Percentiles rank a stretch among this genome's conserved stretches.
These are phyloP conservation scores for Chalciporus sp. DNA, from an alignment of 1,284 basidiomycete species.

Conservation along the genomic window DNA sequence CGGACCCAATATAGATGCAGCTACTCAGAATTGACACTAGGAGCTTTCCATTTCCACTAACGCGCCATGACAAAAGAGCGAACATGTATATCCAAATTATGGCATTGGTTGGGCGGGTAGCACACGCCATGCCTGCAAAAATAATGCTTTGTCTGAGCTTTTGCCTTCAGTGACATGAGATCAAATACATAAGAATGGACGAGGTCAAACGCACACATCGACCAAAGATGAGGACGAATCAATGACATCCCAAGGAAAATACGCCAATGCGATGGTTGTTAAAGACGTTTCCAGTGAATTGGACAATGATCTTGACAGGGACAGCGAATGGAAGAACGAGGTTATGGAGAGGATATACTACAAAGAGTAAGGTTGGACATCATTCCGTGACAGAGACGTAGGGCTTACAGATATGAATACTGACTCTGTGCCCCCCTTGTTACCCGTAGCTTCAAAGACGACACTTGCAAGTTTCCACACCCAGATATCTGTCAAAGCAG, in stretches of 20 bases:
- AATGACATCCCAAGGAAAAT: conserved; percentile 73
- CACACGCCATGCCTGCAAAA: conserved; percentile 77
- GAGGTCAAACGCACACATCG: conserved; percentile 21
- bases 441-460: conserved; percentile 61
- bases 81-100: conserved; percentile 84
- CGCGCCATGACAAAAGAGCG: conserved; percentile 50
- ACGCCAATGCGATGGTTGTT: conserved; percentile 75
- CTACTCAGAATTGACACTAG: conserved; percentile 41
- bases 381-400: neutral
- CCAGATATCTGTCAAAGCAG: conserved; percentile 81
- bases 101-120: conserved; percentile 84
- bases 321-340: conserved; percentile 86
- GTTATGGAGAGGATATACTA: conserved; percentile 83
- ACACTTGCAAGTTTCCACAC: conserved; percentile 64
- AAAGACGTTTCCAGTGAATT: conserved; percentile 93
- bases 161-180: conserved; percentile 28
- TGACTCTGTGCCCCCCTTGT: conserved; percentile 13
- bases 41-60: conserved; percentile 37
- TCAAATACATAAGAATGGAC: neutral
- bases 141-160: conserved; percentile 42
- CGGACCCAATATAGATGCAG: conserved; percentile 47
- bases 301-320: conserved; percentile 87
- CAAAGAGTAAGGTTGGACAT: conserved; percentile 1
- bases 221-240: conserved; percentile 16
- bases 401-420: conserved; percentile 65